Base-by-base conservation (phyloP, 75 land plant genomes). In the Selaginella tamariscina region DNA sequence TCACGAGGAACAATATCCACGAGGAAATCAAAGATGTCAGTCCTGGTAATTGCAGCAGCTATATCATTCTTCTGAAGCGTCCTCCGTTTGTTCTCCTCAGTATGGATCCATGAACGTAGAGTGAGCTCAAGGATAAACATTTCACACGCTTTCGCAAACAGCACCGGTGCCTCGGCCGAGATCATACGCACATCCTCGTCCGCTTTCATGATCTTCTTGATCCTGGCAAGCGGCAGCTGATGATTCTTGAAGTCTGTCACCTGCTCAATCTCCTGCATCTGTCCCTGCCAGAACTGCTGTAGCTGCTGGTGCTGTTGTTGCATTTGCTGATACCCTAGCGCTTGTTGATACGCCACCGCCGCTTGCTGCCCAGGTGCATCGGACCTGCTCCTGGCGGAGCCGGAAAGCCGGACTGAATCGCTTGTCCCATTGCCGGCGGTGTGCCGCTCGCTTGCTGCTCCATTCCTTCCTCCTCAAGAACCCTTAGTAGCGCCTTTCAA, bases 61-160 rank as follows among this genome's bases (percentile, higher is more conserved):
- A 86, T 86, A 65, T 86, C 89, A 32, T 86, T 86, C 79, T 83
- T 86, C 79, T 86, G 89, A n/a, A 86, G 33, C 13, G 89, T 86
- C 28, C 89, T 54, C 24, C 89, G 68, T 79, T 85, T 86, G 81
- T 86, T 86, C 75, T 86, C 89, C 72, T 86, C 89, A 24, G 89
- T 81, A 72, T 86, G 89, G 24, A 84, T 78, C 89, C 89, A 86
- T 2, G 89, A 84, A 20, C 89, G 79, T 21, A 86, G 66, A 1
- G 86, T 84, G 31, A 86, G 75, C 60, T 86, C 88, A 68, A 81
- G 18, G 28, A 86, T 77, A 64, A 86, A 79, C 32, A 86, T 70
- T 71, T 86, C 88, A 67, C 86, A 84, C 1, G 88, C 88, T 65
- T 81, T 86, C 60, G 89, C 86, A 67, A 86, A 86, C 11, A 86